Evolutionary conservation across 2,329 filamentous ascomycete species (phyloP), one percentile per base, ranked within the genome.

Genomic region (Plenodomus tracheiphilus): DNA sequence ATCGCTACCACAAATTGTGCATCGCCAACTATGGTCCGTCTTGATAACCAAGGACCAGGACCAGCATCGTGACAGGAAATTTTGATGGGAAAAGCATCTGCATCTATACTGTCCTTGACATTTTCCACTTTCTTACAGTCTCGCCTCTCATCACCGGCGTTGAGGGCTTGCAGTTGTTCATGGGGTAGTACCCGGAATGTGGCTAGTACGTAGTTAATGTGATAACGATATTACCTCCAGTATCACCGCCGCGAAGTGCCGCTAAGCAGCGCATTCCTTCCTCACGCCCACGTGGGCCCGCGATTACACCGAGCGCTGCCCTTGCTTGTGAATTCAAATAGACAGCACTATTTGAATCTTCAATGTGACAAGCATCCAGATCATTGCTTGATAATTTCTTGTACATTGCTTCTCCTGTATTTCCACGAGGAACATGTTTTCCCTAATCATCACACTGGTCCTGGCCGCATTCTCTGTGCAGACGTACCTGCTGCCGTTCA

Each of bases 1-100:
- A 38, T 21, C 20, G 18, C 43, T 30, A 37, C 44, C 49, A 41
- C 36, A 64, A 61, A 61, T 62, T 65, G 22, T 25, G 63, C 38
- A 53, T 44, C 39, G 41, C 41, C 51, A 54, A 50, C 18, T 43
- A 22, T 32, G 44, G 41, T 42, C 50, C 41, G 40, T 41, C 46
- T 45, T 48, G 36, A 36, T 28, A 39, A 36, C 25, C 21, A 36
- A 46, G 48, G 47, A 51, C 36, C 30, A 20, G 41, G 36, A 42
- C 36, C 41, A 20, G 28, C 15, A 18, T 25, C n/a, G n/a, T 39
- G 16, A 17, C 16, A 39, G 11, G 19, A 9, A n/a, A 41, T 2
- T 32, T 39, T n/a, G 34, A 46, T 15, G 39, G 25, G 30, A 48
- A 53, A 53, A 47, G 44, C 38, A 43, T 52, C 18, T 32, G 21